Evolutionary conservation across 1,139 yeast species (phyloP).

Genomic region (Yamadazyma aaseri): DNA sequence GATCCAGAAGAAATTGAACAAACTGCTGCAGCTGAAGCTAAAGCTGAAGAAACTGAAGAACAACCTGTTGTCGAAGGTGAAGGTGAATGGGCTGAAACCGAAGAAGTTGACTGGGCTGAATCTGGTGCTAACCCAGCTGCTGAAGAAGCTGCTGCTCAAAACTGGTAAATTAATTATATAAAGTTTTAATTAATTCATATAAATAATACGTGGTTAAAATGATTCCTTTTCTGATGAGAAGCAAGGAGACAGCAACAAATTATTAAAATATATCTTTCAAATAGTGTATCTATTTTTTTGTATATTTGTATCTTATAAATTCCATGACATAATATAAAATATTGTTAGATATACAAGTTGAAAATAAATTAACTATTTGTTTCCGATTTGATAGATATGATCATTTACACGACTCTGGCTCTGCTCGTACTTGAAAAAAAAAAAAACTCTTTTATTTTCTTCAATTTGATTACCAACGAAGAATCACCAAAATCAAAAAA

Average conservation of each 20-base stretch:
- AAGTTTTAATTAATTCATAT: conserved; percentile 12
- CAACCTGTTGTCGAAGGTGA: conserved; percentile 50
- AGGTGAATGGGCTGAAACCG: conserved; percentile 56
- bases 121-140: conserved; percentile 68
- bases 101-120: conserved; percentile 63
- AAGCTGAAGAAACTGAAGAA: conserved; percentile 50
- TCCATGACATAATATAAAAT: conserved; percentile 18
- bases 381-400: no score
- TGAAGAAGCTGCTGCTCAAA: conserved; percentile 74
- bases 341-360: no score
- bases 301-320: conserved; percentile 23
- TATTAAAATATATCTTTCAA: conserved; percentile 5
- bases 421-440: neutral
- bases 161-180: conserved; percentile 37
- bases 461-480: conserved; percentile 50
- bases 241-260: neutral
- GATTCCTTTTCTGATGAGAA: no score
- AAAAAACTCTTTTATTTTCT: conserved; percentile 18
- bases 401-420: neutral
- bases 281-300: conserved; percentile 14
- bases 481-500: conserved; percentile 29
- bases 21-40: conserved; percentile 66
- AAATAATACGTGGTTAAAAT: conserved; percentile 6
- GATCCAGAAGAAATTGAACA: conserved; percentile 99
- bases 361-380: no score